These are phyloP conservation scores for Penicillium nordicum DNA, from an alignment of 2,329 filamentous ascomycete species.

Conservation along the genomic window DNA sequence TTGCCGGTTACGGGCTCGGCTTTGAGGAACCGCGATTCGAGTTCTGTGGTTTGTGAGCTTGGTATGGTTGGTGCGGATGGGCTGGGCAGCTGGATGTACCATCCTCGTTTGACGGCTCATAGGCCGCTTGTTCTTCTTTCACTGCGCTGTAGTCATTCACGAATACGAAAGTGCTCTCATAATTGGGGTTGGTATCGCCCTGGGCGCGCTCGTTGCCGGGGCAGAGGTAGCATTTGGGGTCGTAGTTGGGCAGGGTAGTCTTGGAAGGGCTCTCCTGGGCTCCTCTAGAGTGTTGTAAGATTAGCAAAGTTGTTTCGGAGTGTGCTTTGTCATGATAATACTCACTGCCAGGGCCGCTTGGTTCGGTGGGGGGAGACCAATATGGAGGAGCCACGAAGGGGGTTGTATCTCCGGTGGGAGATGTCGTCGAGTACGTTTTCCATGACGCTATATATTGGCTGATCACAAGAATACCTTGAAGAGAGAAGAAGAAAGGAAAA, in stretches of 20 bases:
- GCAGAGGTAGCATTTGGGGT: conserved; percentile 91
- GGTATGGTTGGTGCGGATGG: background rate
- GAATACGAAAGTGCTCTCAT: conserved; percentile 85
- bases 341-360: conserved; percentile 97
- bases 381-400: conserved; percentile 83
- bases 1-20: conserved; percentile 87
- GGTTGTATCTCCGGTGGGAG: conserved; percentile 91
- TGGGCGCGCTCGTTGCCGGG: conserved; percentile 85
- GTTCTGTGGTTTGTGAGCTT: conserved; percentile 47
- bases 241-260: conserved; percentile 72
- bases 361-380: conserved; percentile 94
- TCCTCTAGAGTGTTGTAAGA: conserved; percentile 52
- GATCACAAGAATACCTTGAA: conserved; percentile 1
- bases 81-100: conserved; percentile 36
- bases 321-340: conserved; percentile 14
- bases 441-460: conserved; percentile 49
- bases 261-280: conserved; percentile 71
- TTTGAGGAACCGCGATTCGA: conserved; percentile 72
- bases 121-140: conserved; percentile 85
- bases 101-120: conserved; percentile 54
- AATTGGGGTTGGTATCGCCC: conserved; percentile 81
- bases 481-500: background rate
- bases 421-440: conserved; percentile 87
- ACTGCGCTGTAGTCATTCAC: conserved; percentile 98
- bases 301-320: background rate